A percentile compares a stretch with the other conserved stretches of the same genome.
Evolutionary conservation across 169 alveolate genomes (phyloP).

Genomic region (Perkinsus chesapeaki): DNA sequence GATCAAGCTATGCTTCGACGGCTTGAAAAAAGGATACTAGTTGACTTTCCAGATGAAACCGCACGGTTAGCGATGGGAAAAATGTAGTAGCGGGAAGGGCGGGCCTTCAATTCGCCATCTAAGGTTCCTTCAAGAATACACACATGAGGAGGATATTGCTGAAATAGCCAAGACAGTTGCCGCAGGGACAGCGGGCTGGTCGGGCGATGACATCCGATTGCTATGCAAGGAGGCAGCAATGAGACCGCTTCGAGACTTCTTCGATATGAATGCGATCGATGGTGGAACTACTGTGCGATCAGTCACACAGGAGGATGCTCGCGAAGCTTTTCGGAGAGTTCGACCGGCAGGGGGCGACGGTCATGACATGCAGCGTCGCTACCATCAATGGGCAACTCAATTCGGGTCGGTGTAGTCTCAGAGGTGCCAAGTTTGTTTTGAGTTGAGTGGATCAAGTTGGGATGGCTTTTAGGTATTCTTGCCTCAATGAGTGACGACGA

Average conservation of each 20-base stretch:
- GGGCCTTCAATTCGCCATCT: background rate
- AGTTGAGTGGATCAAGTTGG: background rate
- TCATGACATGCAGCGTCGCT: background rate
- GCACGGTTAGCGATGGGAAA: background rate
- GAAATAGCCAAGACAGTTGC: constrained; percentile 33
- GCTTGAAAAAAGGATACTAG: constrained; percentile 62
- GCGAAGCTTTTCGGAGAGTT: background rate
- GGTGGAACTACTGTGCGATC: background rate
- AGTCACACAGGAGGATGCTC: background rate
- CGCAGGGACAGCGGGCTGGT: constrained; percentile 45
- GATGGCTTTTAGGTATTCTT: background rate
- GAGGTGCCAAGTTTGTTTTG: background rate
- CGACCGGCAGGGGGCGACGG: background rate
- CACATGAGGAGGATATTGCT: background rate
- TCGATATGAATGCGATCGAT: background rate
- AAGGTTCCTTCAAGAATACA: background rate
- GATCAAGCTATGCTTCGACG: constrained; percentile 71
- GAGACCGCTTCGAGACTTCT: constrained; percentile 52
- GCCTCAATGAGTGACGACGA: background rate
- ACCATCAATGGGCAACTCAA: background rate
- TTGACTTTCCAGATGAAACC: background rate
- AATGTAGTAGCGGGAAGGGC: background rate
- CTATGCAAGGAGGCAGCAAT: constrained; percentile 79
- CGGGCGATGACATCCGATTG: constrained; percentile 72
- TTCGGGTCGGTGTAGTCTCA: background rate